Base-by-base conservation (phyloP, 805 yeast species). In the Cyberlindnera xylosilytica region DNA sequence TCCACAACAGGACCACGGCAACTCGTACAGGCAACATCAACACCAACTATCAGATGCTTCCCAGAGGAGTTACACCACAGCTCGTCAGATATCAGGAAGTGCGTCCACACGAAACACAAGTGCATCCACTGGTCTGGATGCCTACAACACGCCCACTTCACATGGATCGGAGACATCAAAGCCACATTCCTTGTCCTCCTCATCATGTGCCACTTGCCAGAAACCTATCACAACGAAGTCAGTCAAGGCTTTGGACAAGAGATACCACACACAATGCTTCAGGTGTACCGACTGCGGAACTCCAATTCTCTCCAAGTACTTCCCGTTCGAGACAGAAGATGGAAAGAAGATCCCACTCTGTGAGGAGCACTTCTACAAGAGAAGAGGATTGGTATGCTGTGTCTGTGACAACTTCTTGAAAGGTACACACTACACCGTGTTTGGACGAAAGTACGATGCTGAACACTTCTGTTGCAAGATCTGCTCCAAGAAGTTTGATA, bases 401-500 rank as follows among this genome's bases (percentile, higher is more conserved):
- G 85, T 80, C 15, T 93, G 99, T 66, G 78, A 87, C 50, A 77
- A 75, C 20, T 96, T 96, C 4, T 70, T 95, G 38, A 68, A 97
- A 53, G 97, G 97, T 0, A 85, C 96, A 2, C 91, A 91, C 64
- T 89, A 90, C 45, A 90, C 96, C 1, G 97, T 97, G 0, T 76
- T 90, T 55, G 96, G 95, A 11, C 79, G 82, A 53, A 86, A 91
- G 57, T 93, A 88, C 62, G 98, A 93, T 57, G 82, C 91, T 39
- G 97, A 93, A 53, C 99, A 93, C 64, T 93, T 95, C 64, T 85
- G 87, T 42, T 95, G 99, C 66, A 80, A 84, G 7, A 78, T 87
- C 24, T 93, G 99, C 60, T 77, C 81, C 30, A 81, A 81, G 42
- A 86, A 86, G 20, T 93, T 95, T 62, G 96, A 91, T 24, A 79